These are phyloP conservation scores for Solanum chaucha DNA, from an alignment of 257 asterid genomes.

Conservation along the genomic window DNA sequence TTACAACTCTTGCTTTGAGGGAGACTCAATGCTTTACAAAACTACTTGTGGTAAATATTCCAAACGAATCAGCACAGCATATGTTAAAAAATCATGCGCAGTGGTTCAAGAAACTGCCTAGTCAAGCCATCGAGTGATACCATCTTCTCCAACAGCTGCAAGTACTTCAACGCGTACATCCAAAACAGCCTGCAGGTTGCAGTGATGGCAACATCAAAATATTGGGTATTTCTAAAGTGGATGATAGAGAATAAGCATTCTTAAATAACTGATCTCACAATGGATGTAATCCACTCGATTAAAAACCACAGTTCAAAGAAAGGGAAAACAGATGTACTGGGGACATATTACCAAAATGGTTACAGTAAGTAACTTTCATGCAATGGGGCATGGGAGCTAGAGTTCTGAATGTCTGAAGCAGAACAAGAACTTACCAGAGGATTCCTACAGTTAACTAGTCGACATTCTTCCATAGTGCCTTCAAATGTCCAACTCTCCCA, in stretches of 20 bases:
- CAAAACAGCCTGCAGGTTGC: constrained; percentile 60
- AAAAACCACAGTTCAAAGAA: not conserved
- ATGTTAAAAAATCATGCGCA: not conserved
- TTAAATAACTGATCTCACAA: not conserved
- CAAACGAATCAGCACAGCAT: not conserved
- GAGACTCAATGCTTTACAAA: not conserved
- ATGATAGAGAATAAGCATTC: not conserved
- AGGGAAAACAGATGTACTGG: not conserved
- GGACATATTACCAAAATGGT: not conserved
- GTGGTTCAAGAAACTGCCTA: constrained; percentile 15
- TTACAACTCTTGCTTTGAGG: not conserved
- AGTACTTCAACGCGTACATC: constrained; percentile 80
- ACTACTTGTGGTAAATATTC: constrained; percentile 1
- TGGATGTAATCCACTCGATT: not conserved
- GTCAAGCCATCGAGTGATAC: constrained; percentile 95
- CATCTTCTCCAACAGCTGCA: constrained; percentile 93
- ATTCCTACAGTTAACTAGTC: constrained; percentile 95
- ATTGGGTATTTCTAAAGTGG: not conserved
- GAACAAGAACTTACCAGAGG: constrained; percentile 54
- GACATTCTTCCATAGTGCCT: constrained; percentile 85
- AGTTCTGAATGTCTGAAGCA: not conserved
- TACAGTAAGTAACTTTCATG: not conserved
- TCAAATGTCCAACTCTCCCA: constrained; percentile 98
- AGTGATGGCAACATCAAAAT: not conserved
- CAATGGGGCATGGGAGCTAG: not conserved